Base-by-base conservation (phyloP, 2,329 filamentous ascomycete species). In the Aaosphaeria arxii region DNA sequence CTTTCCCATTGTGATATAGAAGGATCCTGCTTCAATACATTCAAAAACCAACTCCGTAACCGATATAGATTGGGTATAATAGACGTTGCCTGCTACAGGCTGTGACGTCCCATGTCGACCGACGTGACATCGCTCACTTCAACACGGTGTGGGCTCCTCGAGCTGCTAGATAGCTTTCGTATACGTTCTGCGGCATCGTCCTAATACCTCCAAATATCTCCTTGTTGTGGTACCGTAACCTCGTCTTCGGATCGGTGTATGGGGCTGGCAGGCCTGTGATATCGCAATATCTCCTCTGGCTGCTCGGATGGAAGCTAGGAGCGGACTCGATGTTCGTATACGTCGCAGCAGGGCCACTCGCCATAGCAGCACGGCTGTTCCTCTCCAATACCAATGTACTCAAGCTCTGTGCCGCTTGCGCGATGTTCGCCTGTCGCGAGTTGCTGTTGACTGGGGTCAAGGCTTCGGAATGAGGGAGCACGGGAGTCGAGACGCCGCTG, bases 261-360 rank as follows among this genome's bases (percentile, higher is more conserved):
- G 88, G 87, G 30, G 91, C 89, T n/a, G 89, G 84, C 55, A 99
- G 74, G 1, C 94, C 95, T 1, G 94, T 99, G 61, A 99, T 82
- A 71, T 99, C 95, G 76, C 94, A 99, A 72, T 97, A 99, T 62
- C 87, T 88, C 71, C 86, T 91, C 65, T 89, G 83, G 57, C 90
- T 87, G 44, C 87, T 87, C 5, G 83, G 81, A 62, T 83, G 82
- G 61, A 97, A 76, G 49, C 88, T 94, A 36, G 94, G 94, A 3
- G 94, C 92, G 42, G 89, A 91, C 71, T 97, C 94, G 54, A 99
- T 95, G 66, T 96, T 97, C 5, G 90, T 96, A 71, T 97, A 99
- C 1, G 94, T 96, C 31, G 88, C 88, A 30, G 75, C 71, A 31
- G 80, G 89, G 0, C 86, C 87, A 5, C 76, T 74, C 1, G 46